Evolutionary conservation across 2,329 filamentous ascomycete species (phyloP), one percentile per base, ranked within the genome.

Genomic region (Rachicladosporium sp.): DNA sequence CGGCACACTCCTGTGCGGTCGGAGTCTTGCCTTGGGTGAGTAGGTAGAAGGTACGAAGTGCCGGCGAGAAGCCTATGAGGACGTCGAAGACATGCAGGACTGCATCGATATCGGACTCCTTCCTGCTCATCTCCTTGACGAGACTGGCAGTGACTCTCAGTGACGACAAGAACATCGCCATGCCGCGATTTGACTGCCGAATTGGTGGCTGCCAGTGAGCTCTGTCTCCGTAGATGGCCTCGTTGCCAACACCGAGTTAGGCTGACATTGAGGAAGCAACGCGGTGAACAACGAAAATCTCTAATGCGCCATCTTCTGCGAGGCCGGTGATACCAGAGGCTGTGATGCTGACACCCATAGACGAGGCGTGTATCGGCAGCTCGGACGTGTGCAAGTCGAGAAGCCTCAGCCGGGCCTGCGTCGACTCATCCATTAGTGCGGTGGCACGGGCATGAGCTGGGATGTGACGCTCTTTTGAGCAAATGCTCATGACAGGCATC

Each of bases 91-190:
- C 33, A 32, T 57, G 51, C 6, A 61, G 46, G 1, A 61, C 35
- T 6, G 50, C 50, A 41, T 61, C 44, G 13, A 46, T 35, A 10
- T 31, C 33, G 8, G 41, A 33, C 3, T 31, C 27, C 9, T 47
- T 37, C 3, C 33, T 27, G 29, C 31, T 36, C 34, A 40, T 43
- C n/a, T 38, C 42, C 46, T 49, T 57, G 42, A 48, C 44, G 23
- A 43, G 38, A 19, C 36, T 47, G 30, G 40, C 38, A 33, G 61
- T 59, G 4, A 62, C 50, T 12, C 58, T 49, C 15, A 62, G 43
- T 3, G 57, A 54, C 7, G 59, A 59, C 2, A 63, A 48, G 23
- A 61, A 51, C 40, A 58, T 57, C 6, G 59, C 55, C 3, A 54
- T 49, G 13, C 57, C 59, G 27, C 59, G 56, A 5, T 55, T 46